phyloP scores from a whole-genome alignment of 371 early-diverging fungal species.

The Thermomucor indicae-seudaticae region DNA sequence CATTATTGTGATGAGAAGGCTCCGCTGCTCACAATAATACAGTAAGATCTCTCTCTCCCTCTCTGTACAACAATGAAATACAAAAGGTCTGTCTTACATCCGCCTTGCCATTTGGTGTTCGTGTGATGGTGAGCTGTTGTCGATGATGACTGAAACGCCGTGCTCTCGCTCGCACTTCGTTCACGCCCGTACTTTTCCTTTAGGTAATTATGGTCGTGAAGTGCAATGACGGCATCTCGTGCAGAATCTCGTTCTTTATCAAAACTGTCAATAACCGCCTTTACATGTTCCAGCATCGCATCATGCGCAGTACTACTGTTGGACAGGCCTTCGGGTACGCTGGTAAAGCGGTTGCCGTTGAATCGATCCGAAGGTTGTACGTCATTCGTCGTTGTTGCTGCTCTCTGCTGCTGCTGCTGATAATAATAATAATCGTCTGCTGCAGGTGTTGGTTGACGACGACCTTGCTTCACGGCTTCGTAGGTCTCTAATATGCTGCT shows the following conservation, averaged over 20 bases:
- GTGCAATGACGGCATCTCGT: constrained; percentile 45
- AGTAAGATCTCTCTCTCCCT: too few relatives aligned
- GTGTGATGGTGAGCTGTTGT: neutral
- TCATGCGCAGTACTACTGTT: constrained; percentile 4
- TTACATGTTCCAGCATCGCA: constrained; percentile 43
- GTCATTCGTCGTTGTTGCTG: neutral
- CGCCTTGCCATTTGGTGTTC: neutral
- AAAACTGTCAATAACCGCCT: constrained; percentile 42
- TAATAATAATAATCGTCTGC: constrained; percentile 28
- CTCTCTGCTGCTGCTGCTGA: constrained; percentile 24
- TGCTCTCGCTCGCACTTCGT: too few relatives aligned
- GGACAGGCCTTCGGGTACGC: too few relatives aligned
- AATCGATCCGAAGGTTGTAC: neutral
- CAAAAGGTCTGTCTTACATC: neutral
- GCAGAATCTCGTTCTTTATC: constrained; percentile 46
- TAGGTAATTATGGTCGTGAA: constrained; percentile 50
- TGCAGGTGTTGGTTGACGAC: constrained; percentile 3
- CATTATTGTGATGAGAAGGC: too few relatives aligned
- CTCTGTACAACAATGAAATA: too few relatives aligned
- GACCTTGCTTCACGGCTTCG: constrained; percentile 23
- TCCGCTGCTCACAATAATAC: neutral
- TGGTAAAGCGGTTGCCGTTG: too few relatives aligned
- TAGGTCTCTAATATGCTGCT: constrained; percentile 27
- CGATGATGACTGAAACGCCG: too few relatives aligned
- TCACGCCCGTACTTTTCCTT: constrained; percentile 26